Conservation (phyloP, 768 basidiomycete genomes). For the Pleurotus giganteus region DNA sequence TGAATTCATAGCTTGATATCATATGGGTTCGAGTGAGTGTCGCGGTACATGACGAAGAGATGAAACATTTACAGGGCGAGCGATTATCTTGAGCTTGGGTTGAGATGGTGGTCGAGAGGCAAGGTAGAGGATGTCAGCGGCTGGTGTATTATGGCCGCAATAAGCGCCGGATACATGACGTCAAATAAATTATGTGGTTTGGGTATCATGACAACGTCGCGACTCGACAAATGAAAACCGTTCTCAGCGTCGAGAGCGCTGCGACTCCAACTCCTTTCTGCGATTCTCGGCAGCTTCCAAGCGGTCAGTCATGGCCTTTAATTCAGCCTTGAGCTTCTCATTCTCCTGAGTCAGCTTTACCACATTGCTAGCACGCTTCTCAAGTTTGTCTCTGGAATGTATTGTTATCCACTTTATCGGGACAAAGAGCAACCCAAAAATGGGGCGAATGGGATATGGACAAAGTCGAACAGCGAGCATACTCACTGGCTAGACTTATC, state of each 20-base stretch:
- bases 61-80: not conserved
- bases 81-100: not conserved
- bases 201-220: not conserved
- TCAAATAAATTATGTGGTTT: not conserved
- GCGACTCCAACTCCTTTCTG: constrained; percentile 38
- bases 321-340: constrained; percentile 72
- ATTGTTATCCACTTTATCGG: constrained; percentile 17
- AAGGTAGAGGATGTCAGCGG: constrained; percentile 9
- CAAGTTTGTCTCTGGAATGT: constrained; percentile 43
- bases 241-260: constrained; percentile 27
- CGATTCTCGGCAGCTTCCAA: constrained; percentile 73
- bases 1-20: constrained; percentile 6
- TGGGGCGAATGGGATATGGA: not conserved
- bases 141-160: not conserved
- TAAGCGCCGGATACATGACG: constrained; percentile 7
- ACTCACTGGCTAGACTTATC: constrained; percentile 45
- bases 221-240: not conserved
- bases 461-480: constrained; percentile 13
- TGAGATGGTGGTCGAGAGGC: not conserved
- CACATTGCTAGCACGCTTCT: constrained; percentile 78
- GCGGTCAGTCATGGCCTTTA: constrained; percentile 71
- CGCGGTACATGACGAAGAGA: not conserved
- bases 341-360: constrained; percentile 77
- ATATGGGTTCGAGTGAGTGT: not conserved
- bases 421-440: not conserved